Evolutionary conservation across 164 flowering plant species (phyloP).

Genomic region (Paratinospora sagittata): DNA sequence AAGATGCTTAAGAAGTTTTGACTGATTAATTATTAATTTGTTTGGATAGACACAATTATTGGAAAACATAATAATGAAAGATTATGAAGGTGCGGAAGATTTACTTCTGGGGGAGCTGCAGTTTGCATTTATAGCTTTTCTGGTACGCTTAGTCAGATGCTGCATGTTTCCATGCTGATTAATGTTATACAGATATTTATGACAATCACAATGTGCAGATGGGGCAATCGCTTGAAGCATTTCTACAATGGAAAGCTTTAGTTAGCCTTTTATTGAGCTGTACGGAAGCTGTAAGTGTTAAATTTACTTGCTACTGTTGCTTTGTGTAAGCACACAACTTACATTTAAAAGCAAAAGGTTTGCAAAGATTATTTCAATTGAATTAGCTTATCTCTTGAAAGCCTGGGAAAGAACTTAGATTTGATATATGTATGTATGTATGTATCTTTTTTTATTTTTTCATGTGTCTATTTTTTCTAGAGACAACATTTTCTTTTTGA

Average conservation of each 20-base stretch:
- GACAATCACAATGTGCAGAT: slow-evolving; percentile 45
- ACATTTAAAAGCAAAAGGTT: neutral
- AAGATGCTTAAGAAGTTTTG: neutral
- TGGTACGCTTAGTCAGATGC: slow-evolving; percentile 40
- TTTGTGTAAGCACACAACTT: neutral
- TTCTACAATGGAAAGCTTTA: slow-evolving; percentile 85
- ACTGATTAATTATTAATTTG: neutral
- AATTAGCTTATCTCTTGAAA: neutral
- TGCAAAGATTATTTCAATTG: neutral
- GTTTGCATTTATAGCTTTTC: slow-evolving; percentile 80
- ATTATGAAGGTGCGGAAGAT: slow-evolving; percentile 70
- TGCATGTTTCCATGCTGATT: slow-evolving; percentile 7
- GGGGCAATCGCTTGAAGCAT: slow-evolving; percentile 94
- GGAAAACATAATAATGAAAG: slow-evolving; percentile 54
- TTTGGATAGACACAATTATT: slow-evolving; percentile 55
- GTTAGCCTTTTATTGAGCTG: slow-evolving; percentile 76
- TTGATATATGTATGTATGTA: no score
- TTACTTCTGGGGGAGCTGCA: slow-evolving; percentile 85
- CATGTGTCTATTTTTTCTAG: no score
- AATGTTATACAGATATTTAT: slow-evolving; percentile 7
- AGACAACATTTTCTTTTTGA: no score
- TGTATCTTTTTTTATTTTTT: no score
- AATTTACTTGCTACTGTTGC: neutral
- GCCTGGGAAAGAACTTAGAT: neutral
- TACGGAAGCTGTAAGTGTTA: slow-evolving; percentile 71